Conservation (phyloP, 768 basidiomycete species). For the Lactarius psammicola region DNA sequence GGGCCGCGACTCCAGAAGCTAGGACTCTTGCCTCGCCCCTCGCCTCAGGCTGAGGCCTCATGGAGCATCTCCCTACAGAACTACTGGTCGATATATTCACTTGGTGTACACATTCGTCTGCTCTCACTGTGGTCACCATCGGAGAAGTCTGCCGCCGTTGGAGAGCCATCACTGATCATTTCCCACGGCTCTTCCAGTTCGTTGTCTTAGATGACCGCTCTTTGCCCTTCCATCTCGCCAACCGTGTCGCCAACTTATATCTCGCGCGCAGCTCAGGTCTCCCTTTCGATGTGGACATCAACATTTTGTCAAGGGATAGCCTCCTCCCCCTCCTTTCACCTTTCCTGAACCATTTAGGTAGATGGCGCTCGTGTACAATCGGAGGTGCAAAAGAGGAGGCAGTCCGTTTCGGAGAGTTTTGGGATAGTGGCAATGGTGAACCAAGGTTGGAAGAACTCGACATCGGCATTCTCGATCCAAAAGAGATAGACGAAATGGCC, state of each 20-base stretch:
- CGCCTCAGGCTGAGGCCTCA: slow-evolving; percentile 1
- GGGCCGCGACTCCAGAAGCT: neutral
- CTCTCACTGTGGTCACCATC: slow-evolving; percentile 49
- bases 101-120: slow-evolving; percentile 35
- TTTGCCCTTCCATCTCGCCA: slow-evolving; percentile 40
- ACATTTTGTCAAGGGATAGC: slow-evolving; percentile 46
- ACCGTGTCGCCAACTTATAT: slow-evolving; percentile 54
- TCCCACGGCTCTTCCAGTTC: slow-evolving; percentile 61
- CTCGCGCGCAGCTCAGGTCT: slow-evolving; percentile 51
- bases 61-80: slow-evolving; percentile 52
- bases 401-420: slow-evolving; percentile 34
- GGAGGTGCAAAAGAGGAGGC: slow-evolving; percentile 38
- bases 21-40: neutral
- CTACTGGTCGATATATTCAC: slow-evolving; percentile 62
- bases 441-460: slow-evolving; percentile 31
- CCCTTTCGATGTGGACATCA: slow-evolving; percentile 53
- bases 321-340: slow-evolving; percentile 65
- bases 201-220: slow-evolving; percentile 50
- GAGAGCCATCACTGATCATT: slow-evolving; percentile 51
- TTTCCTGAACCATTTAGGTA: slow-evolving; percentile 51
- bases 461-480: slow-evolving; percentile 28
- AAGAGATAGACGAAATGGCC: slow-evolving; percentile 23
- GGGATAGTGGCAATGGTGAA: slow-evolving; percentile 22
- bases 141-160: slow-evolving; percentile 58
- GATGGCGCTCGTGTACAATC: slow-evolving; percentile 57